Conservation (phyloP, 495 filamentous ascomycete species). For the Massariosphaeria phaeospora region DNA sequence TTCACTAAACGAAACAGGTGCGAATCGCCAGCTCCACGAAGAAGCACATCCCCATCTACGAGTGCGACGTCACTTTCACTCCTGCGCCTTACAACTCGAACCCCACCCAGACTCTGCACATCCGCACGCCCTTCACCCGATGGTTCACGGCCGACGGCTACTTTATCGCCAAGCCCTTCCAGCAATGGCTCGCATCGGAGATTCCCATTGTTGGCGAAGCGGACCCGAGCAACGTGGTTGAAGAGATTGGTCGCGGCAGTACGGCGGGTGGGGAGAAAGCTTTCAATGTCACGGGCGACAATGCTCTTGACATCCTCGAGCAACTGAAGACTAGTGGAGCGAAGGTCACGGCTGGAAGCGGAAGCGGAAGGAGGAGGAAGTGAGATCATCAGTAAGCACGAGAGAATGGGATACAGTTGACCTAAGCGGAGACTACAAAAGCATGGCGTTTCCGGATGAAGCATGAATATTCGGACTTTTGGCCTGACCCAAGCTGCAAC, state of each 20-base stretch:
- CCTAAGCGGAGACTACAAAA: too few relatives aligned
- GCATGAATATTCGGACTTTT: too few relatives aligned
- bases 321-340: conserved; percentile 22
- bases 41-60: conserved; percentile 75
- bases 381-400: too few relatives aligned
- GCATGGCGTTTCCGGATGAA: too few relatives aligned
- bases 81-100: conserved; percentile 37
- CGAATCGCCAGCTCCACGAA: conserved; percentile 58
- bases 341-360: conserved; percentile 3
- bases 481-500: too few relatives aligned
- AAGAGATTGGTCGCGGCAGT: conserved; percentile 38
- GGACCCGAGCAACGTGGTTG: conserved; percentile 53
- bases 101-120: conserved; percentile 45
- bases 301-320: conserved; percentile 23
- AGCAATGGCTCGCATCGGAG: conserved; percentile 67
- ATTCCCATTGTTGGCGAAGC: conserved; percentile 63
- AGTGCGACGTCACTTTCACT: conserved; percentile 58
- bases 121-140: conserved; percentile 66
- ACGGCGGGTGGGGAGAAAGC: conserved; percentile 17
- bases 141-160: conserved; percentile 83
- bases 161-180: conserved; percentile 80
- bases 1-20: conserved; percentile 8
- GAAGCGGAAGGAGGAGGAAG: conserved; percentile 24
- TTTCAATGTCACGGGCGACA: conserved; percentile 15
- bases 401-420: too few relatives aligned